These are phyloP conservation scores for Pholiota conissans DNA, from an alignment of 768 basidiomycete species.

Conservation along the genomic window DNA sequence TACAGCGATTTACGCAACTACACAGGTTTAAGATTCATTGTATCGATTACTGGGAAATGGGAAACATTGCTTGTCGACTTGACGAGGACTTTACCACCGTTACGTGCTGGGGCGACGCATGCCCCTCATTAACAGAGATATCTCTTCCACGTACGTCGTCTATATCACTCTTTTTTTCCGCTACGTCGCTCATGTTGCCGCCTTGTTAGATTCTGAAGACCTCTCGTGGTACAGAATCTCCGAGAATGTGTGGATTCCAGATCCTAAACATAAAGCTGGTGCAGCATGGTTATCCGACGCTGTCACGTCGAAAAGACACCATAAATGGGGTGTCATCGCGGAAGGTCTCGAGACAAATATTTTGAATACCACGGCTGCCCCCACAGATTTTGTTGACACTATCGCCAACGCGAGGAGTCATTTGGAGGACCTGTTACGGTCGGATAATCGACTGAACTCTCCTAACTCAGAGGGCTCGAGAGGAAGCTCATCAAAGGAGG, in stretches of 20 bases:
- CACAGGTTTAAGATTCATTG: constrained; percentile 32
- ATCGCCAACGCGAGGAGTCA: constrained; percentile 6
- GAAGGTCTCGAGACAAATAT: not conserved
- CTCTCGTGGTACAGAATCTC: constrained; percentile 26
- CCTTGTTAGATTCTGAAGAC: constrained; percentile 26
- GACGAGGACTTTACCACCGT: constrained; percentile 36
- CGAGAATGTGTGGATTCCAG: constrained; percentile 27
- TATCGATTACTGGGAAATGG: constrained; percentile 32
- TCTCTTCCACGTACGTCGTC: constrained; percentile 34
- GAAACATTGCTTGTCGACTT: constrained; percentile 25
- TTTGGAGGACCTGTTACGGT: constrained; percentile 7
- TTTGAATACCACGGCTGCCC: not conserved
- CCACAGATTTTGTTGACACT: constrained; percentile 2
- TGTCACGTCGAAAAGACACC: constrained; percentile 20
- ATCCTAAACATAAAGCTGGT: constrained; percentile 22
- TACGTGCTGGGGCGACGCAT: constrained; percentile 36
- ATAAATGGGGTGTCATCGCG: constrained; percentile 22
- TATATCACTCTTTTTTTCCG: not conserved
- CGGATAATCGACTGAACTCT: not conserved
- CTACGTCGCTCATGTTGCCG: not conserved
- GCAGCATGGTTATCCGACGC: constrained; percentile 23
- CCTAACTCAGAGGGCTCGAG: no score
- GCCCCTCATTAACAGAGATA: constrained; percentile 34
- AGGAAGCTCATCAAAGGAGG: no score
- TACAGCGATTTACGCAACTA: constrained; percentile 32